Base-by-base conservation (phyloP, 495 filamentous ascomycete species). In the Penicillium atrosanguineum region DNA sequence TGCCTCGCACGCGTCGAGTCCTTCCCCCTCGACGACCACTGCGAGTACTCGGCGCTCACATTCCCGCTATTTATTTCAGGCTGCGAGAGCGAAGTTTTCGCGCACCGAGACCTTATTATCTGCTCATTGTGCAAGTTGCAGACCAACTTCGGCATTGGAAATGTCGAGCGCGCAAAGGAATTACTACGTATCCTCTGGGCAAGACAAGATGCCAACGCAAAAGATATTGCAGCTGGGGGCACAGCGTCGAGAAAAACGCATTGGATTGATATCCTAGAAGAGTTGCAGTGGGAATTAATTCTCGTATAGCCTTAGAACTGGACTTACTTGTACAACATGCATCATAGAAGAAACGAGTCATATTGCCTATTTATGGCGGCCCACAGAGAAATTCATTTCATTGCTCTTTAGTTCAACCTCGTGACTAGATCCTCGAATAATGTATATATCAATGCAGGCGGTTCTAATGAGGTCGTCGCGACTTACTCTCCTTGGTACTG, bases 21-120 rank as follows among this genome's bases (percentile, higher is more conserved):
- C 0, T 62, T 64, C 7, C 63, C 69, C 1, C 62, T 75, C 3
- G 69, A 72, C 44, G 60, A 61, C n/a, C 64, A 72, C 38, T 71
- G 68, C 59, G 74, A 77, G 42, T 75, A 68, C 44, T 77, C 74
- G 0, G 74, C 72, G 3, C 67, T 77, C 4, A 74, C 72, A 4
- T 77, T 75, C 46, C 74, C 74, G 18, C 56, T 77, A 0, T 74
- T 75, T 44, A 75, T 77, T 4, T 61, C 65, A 0, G 74, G 74
- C 5, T 70, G 70, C 25, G 74, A 75, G 25, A 71, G 58, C 34
- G 57, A 68, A 11, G 47, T 44, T 6, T 7, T 51, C 1, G 57
- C 38, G 3, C 65, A 74, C 31, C 55, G 69, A 29, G 57, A 61
- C 8, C 37, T 71, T 16, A 59, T 77, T 1, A 36, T 70, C 1